A percentile compares a stretch with the other conserved stretches of the same genome.
phyloP scores from a whole-genome alignment of 139 green algal genomes.

The Chlorella sp. region DNA sequence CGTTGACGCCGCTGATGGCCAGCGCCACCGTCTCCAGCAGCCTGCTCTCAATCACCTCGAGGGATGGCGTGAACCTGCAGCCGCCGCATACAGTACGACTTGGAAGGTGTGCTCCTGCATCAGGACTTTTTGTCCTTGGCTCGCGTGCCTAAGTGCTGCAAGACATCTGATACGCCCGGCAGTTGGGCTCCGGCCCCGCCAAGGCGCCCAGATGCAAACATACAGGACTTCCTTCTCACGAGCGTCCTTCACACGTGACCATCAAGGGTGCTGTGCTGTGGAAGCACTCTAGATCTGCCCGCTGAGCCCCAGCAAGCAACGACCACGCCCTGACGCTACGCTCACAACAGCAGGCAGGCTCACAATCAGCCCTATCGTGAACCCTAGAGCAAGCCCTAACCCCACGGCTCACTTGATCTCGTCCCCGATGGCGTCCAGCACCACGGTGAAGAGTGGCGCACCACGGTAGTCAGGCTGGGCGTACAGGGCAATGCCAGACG shows the following conservation, averaged over 20 bases:
- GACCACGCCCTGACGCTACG: too few species aligned
- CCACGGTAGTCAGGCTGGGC: background rate
- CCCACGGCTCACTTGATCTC: background rate
- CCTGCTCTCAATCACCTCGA: background rate
- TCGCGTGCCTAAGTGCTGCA: too few species aligned
- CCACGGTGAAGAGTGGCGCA: background rate
- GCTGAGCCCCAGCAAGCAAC: too few species aligned
- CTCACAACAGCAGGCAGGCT: background rate
- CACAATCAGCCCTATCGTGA: background rate
- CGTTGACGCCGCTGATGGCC: background rate
- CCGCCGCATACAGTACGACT: background rate
- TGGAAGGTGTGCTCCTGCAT: too few species aligned
- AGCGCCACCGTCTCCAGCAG: background rate
- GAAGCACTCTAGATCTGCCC: too few species aligned
- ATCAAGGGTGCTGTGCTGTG: too few species aligned
- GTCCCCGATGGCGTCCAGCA: background rate
- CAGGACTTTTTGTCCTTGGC: too few species aligned
- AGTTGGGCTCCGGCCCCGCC: too few species aligned
- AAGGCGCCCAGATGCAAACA: too few species aligned
- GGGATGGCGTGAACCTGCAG: background rate
- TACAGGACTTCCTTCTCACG: too few species aligned
- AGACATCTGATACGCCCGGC: too few species aligned
- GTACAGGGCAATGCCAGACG: background rate
- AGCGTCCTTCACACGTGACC: too few species aligned
- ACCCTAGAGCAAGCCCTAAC: background rate